Percentiles rank a stretch among this genome's conserved stretches.
Evolutionary conservation across 257 asterid species (phyloP).

Genomic region (Sherardia arvensis): DNA sequence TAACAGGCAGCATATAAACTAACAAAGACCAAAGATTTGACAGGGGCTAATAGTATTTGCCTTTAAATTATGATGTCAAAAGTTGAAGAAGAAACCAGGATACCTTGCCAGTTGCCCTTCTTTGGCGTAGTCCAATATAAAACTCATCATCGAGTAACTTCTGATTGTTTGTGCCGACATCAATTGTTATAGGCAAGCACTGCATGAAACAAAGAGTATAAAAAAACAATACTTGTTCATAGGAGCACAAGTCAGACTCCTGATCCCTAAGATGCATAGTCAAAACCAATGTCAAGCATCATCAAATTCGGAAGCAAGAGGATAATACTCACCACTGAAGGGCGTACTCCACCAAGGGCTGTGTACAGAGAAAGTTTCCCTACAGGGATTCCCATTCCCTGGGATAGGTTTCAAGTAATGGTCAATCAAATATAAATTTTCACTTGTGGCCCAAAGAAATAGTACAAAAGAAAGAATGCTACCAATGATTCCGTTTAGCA

Average conservation of each 20-base stretch:
- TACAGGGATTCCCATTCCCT: conserved; percentile 99
- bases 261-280: not conserved
- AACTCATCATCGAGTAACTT: conserved; percentile 70
- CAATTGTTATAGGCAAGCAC: conserved; percentile 88
- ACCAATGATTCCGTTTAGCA: not conserved
- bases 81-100: conserved; percentile 6
- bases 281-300: not conserved
- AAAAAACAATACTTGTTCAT: not conserved
- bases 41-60: not conserved
- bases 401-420: conserved; percentile 16
- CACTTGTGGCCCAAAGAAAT: not conserved
- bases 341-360: conserved; percentile 96
- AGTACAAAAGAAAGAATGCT: not conserved
- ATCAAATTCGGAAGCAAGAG: not conserved
- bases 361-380: conserved; percentile 92
- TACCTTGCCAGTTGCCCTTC: conserved; percentile 79
- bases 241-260: not conserved
- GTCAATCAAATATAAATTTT: conserved; percentile 5
- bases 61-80: conserved; percentile 6
- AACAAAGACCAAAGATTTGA: conserved; percentile 2
- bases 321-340: conserved; percentile 63
- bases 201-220: conserved; percentile 20
- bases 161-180: conserved; percentile 86
- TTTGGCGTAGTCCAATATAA: conserved; percentile 79
- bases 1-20: conserved; percentile 11